These are phyloP conservation scores for Rhizopogon sp. DNA, from an alignment of 768 basidiomycete species.

Conservation along the genomic window DNA sequence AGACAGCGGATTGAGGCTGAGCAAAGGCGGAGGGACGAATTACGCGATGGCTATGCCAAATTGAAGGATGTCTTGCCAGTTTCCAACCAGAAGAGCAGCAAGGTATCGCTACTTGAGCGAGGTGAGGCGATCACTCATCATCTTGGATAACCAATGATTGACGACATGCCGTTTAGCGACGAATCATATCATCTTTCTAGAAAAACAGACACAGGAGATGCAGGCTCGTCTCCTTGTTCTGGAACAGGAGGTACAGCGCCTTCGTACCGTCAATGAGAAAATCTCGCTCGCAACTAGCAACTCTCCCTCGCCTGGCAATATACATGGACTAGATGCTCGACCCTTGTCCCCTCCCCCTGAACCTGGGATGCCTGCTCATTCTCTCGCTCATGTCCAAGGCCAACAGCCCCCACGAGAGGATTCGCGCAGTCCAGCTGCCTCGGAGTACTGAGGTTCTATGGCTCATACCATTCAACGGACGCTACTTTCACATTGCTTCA, in stretches of 20 bases:
- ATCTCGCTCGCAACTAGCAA: slow-evolving; percentile 62
- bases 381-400: slow-evolving; percentile 50
- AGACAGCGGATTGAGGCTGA: slow-evolving; percentile 87
- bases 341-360: slow-evolving; percentile 67
- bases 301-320: slow-evolving; percentile 50
- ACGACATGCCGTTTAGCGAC: slow-evolving; percentile 46
- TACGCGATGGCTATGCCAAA: slow-evolving; percentile 85
- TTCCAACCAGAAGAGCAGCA: slow-evolving; percentile 88
- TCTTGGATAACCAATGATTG: slow-evolving; percentile 4
- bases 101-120: slow-evolving; percentile 84
- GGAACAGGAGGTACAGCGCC: slow-evolving; percentile 65
- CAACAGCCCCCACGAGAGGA: slow-evolving; percentile 62
- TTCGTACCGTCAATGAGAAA: slow-evolving; percentile 78
- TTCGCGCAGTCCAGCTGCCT: slow-evolving; percentile 38
- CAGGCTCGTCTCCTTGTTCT: slow-evolving; percentile 60
- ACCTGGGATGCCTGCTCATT: slow-evolving; percentile 38
- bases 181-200: slow-evolving; percentile 69
- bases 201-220: slow-evolving; percentile 68
- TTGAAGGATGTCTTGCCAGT: slow-evolving; percentile 84
- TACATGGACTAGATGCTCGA: slow-evolving; percentile 37
- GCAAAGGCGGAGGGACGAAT: slow-evolving; percentile 82
- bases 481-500: slow-evolving; percentile 27
- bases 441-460: slow-evolving; percentile 26
- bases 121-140: slow-evolving; percentile 39
- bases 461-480: slow-evolving; percentile 19